Conservation (phyloP, 2,329 filamentous ascomycete species). For the Diaporthe sp. region DNA sequence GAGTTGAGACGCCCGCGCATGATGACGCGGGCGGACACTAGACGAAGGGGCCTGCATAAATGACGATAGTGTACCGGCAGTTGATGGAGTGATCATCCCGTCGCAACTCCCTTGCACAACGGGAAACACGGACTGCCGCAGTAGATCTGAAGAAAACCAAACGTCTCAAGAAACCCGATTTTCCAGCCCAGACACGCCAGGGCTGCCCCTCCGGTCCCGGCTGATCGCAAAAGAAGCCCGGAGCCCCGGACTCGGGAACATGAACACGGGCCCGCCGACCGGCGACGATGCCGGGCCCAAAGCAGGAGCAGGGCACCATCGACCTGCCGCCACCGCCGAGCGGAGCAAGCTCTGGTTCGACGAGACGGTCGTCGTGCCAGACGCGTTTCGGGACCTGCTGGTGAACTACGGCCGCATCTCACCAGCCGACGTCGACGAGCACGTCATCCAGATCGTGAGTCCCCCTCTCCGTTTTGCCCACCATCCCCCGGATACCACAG, state of each 20-base stretch:
- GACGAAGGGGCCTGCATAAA: background rate
- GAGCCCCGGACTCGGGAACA: background rate
- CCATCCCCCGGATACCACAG: background rate
- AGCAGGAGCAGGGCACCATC: background rate
- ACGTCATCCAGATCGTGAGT: constrained; percentile 37
- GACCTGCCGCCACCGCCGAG: constrained; percentile 11
- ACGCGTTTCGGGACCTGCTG: constrained; percentile 27
- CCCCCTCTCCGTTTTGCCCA: background rate
- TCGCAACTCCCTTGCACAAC: constrained; percentile 16
- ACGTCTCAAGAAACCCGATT: background rate
- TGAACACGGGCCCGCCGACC: background rate
- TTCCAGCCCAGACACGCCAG: background rate
- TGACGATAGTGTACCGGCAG: background rate
- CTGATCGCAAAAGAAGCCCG: constrained; percentile 4
- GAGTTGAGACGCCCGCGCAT: background rate
- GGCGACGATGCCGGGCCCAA: background rate
- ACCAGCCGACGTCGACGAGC: constrained; percentile 32
- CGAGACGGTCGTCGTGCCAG: constrained; percentile 29
- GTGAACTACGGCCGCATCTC: constrained; percentile 34
- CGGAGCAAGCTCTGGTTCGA: constrained; percentile 37
- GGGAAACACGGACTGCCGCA: constrained; percentile 27
- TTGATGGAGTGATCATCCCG: constrained; percentile 1
- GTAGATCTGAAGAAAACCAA: background rate
- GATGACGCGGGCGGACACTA: background rate
- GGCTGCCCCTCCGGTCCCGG: background rate